Base-by-base conservation (phyloP, 371 early-diverging fungal species). In the Capillidium rhysosporum region DNA sequence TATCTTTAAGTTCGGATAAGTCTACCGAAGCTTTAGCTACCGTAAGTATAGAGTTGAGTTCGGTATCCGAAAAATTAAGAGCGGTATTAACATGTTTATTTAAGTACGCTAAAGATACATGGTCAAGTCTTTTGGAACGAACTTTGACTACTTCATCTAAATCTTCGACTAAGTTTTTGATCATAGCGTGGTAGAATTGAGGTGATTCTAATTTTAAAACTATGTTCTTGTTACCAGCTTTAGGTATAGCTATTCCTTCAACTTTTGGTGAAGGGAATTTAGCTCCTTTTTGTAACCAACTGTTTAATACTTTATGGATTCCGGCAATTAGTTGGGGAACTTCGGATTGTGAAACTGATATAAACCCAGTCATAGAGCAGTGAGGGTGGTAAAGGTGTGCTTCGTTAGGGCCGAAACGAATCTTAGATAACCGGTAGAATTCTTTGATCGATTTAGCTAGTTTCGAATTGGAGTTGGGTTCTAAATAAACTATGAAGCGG, bases 371-470 rank as follows among this genome's bases (percentile, higher is more conserved):
- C 65, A 68, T 67, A n/a, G 68, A 67, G 57, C 65, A 58, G 14
- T 68, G 68, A 29, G 68, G 68, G 18, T 68, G 68, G 54, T 68
- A 68, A 56, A 57, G 56, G 47, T 67, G 66, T 0, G 68, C 68
- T 46, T 64, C 68, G 2, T 61, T 68, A 8, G 52, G 61, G 3
- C 68, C 68, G 16, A 60, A 55, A n/a, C 24, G 24, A 7, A 23
- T 31, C 0, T 46, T 40, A 0, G 63, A 60, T 20, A 21, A 46
- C 0, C 51, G 28, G 34, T 63, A 61, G 26, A 68, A 68, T 49
- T 43, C 54, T 46, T 56, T 55, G 20, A 68, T 57, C 1, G 62
- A 59, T 30, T 31, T 7, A 41, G 54, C 58, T 31, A 68, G 49
- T 24, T 61, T 56, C 7, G 63, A 52, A 12, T 41, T 39, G 7